Percentiles rank a stretch among this genome's conserved stretches.
Evolutionary conservation across 2,329 filamentous ascomycete species (phyloP).

Genomic region (Fusarium cyanostomum): DNA sequence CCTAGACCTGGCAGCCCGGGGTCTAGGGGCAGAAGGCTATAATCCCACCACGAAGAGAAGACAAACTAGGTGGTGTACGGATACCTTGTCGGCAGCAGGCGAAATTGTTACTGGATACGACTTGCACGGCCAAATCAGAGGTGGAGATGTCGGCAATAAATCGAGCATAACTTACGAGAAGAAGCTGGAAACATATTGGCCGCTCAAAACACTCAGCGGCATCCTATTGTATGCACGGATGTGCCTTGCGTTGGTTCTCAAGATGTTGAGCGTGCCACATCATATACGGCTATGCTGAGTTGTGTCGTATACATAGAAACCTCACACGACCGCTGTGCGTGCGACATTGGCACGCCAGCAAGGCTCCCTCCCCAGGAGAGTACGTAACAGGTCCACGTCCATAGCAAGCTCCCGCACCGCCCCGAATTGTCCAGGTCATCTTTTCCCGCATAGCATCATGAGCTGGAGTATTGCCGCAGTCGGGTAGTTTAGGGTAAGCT

Average conservation of each 20-base stretch:
- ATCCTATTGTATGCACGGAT: background rate
- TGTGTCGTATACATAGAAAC: background rate
- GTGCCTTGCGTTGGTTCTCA: too few species aligned
- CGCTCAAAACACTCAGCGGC: background rate
- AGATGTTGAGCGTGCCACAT: too few species aligned
- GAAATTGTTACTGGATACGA: background rate
- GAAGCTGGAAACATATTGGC: background rate
- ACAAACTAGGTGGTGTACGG: too few species aligned
- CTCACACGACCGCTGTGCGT: background rate
- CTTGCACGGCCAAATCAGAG: background rate
- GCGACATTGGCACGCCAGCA: too few species aligned
- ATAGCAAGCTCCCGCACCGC: too few species aligned
- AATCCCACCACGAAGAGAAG: too few species aligned
- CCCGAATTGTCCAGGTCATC: too few species aligned
- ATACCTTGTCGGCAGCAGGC: too few species aligned
- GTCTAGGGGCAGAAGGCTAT: too few species aligned
- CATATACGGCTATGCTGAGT: background rate
- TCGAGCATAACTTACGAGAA: background rate
- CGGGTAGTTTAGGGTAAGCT: background rate
- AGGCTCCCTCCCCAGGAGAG: too few species aligned
- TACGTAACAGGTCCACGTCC: too few species aligned
- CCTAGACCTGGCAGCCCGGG: slow-evolving; percentile 2
- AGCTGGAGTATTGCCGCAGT: background rate
- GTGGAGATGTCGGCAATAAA: background rate
- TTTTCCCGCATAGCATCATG: too few species aligned